phyloP scores from a whole-genome alignment of 1,284 basidiomycete species.

The Vanrija sp. region DNA sequence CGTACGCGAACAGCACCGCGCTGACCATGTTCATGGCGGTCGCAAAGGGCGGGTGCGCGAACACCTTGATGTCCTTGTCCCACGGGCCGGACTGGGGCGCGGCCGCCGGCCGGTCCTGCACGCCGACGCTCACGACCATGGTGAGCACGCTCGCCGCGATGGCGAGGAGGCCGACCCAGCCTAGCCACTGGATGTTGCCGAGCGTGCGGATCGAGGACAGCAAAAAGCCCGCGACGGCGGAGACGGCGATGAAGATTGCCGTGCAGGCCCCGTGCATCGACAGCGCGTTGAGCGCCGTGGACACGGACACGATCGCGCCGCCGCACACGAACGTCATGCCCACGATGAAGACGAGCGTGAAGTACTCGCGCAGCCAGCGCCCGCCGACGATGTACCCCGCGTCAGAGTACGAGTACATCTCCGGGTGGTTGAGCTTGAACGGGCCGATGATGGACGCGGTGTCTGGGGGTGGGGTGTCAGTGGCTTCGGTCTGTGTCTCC shows the following conservation, averaged over 20 bases:
- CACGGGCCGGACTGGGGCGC: constrained; percentile 29
- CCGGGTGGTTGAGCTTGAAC: constrained; percentile 28
- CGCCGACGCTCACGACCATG: constrained; percentile 34
- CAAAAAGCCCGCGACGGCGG: constrained; percentile 23
- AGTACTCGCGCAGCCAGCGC: constrained; percentile 1
- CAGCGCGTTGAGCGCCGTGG: constrained; percentile 30
- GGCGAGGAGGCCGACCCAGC: constrained; percentile 31
- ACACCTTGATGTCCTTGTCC: constrained; percentile 16
- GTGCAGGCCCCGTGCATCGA: constrained; percentile 30
- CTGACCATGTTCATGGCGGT: constrained; percentile 28
- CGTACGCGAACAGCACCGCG: constrained; percentile 27
- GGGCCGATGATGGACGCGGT: constrained; percentile 13
- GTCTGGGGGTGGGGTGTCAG: constrained; percentile 12
- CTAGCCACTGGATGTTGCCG: constrained; percentile 29
- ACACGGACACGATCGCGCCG: constrained; percentile 19
- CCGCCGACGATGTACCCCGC: constrained; percentile 19
- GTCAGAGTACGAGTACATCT: constrained; percentile 28
- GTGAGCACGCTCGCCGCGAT: constrained; percentile 28
- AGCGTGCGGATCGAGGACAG: constrained; percentile 30
- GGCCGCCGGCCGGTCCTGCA: constrained; percentile 34
- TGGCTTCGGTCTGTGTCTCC: too few species aligned
- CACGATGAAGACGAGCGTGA: constrained; percentile 13
- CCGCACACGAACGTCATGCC: constrained; percentile 29
- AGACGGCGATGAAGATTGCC: constrained; percentile 25
- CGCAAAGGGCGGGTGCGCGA: constrained; percentile 23